Conservation (phyloP, 106 monocot genomes). For the Iris macrosiphon region DNA sequence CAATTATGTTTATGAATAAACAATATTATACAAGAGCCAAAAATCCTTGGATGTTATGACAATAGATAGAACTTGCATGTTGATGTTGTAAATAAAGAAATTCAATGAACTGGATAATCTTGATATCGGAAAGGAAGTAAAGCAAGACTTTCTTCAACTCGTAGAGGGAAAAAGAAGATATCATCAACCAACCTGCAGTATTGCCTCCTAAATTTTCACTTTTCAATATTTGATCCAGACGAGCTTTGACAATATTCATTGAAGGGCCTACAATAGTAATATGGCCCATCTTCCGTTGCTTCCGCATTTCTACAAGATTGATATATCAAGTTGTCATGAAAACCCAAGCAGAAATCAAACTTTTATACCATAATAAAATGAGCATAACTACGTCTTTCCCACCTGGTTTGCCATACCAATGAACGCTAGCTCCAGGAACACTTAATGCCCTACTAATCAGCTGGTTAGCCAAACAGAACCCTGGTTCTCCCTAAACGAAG, state of each 20-base stretch:
- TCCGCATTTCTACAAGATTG: slow-evolving; percentile 64
- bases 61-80: too few relatives aligned
- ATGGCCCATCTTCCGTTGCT: slow-evolving; percentile 90
- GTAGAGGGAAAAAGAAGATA: too few relatives aligned
- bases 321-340: slow-evolving; percentile 4
- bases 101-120: too few relatives aligned
- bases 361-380: not conserved
- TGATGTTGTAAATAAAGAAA: too few relatives aligned
- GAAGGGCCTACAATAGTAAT: slow-evolving; percentile 91
- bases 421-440: slow-evolving; percentile 78
- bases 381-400: not conserved
- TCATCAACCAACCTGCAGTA: slow-evolving; percentile 39
- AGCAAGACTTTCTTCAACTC: too few relatives aligned
- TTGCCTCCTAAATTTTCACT: slow-evolving; percentile 19
- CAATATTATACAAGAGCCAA: too few relatives aligned
- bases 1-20: too few relatives aligned
- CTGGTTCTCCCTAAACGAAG: slow-evolving; percentile 67
- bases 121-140: too few relatives aligned
- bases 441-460: slow-evolving; percentile 66
- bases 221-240: slow-evolving; percentile 45
- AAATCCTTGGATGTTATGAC: too few relatives aligned
- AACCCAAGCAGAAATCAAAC: not conserved
- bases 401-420: slow-evolving; percentile 99
- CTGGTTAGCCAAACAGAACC: slow-evolving; percentile 72
- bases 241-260: slow-evolving; percentile 44